A percentile compares a stretch with the other conserved stretches of the same genome.
Conservation (phyloP, 176 grass and related monocot species). For the Ensete glaucum region DNA sequence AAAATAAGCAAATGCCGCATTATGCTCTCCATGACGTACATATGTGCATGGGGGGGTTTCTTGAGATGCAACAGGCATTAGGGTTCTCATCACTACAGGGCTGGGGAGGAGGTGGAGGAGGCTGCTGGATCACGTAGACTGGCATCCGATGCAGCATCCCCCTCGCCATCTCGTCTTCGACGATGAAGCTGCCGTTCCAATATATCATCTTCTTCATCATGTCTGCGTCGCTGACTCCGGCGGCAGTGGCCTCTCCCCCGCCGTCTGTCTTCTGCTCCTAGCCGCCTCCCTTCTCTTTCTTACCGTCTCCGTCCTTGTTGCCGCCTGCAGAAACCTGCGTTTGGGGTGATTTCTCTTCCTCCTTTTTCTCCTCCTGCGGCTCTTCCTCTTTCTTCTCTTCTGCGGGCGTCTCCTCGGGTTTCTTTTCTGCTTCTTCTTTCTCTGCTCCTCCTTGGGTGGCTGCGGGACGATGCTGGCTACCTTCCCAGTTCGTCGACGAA, state of each 20-base stretch:
- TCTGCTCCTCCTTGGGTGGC: constrained; percentile 16
- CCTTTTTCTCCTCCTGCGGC: constrained; percentile 12
- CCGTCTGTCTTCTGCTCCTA: constrained; percentile 25
- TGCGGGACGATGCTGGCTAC: constrained; percentile 39
- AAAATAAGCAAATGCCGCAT: not conserved
- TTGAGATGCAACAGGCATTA: constrained; percentile 63
- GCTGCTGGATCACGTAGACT: constrained; percentile 38
- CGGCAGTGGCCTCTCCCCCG: constrained; percentile 18
- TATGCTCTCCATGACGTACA: not conserved
- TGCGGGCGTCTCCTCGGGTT: constrained; percentile 10
- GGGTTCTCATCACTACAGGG: constrained; percentile 86
- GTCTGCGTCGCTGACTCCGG: constrained; percentile 20
- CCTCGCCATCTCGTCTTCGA: constrained; percentile 41
- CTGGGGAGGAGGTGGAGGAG: constrained; percentile 32
- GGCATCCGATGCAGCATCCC: constrained; percentile 37
- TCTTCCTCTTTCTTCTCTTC: constrained; percentile 29
- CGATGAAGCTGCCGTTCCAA: constrained; percentile 24
- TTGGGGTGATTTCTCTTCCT: constrained; percentile 15
- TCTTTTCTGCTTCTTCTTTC: constrained; percentile 26
- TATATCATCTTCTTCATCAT: constrained; percentile 57
- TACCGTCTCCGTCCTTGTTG: constrained; percentile 2
- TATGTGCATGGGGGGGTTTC: constrained; percentile 9
- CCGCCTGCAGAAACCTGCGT: not conserved
- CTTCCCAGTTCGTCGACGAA: constrained; percentile 54
- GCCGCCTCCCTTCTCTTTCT: constrained; percentile 25